Conservation (phyloP, 345 rosid genomes). For the Pistacia integerrima region DNA sequence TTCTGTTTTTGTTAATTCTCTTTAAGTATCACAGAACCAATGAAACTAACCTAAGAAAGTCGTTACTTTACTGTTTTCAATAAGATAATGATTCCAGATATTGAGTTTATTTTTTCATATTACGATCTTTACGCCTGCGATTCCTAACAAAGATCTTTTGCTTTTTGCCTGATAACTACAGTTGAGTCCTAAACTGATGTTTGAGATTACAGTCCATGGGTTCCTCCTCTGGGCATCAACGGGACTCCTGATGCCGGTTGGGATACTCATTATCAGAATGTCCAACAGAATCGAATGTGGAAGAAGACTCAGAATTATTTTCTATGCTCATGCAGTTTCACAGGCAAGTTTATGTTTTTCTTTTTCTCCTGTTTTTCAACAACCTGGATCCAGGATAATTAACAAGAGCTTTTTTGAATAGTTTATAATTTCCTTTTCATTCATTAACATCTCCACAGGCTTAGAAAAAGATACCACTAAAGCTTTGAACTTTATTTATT, state of each 20-base stretch:
- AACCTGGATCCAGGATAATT: neutral
- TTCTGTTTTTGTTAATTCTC: too few relatives aligned
- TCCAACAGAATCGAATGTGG: slow-evolving; percentile 57
- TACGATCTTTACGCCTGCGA: neutral
- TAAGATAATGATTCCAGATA: too few relatives aligned
- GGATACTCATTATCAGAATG: slow-evolving; percentile 71
- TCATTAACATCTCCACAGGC: slow-evolving; percentile 18
- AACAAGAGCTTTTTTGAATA: neutral
- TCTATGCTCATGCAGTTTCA: slow-evolving; percentile 65
- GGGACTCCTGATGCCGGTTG: slow-evolving; percentile 84
- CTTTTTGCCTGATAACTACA: slow-evolving; percentile 23
- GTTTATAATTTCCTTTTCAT: slow-evolving; percentile 20
- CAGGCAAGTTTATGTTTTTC: slow-evolving; percentile 53
- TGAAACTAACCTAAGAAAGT: neutral
- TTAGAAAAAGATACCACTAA: slow-evolving; percentile 11
- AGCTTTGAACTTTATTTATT: slow-evolving; percentile 9
- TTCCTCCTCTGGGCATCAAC: slow-evolving; percentile 85
- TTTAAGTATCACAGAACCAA: too few relatives aligned
- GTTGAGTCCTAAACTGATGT: slow-evolving; percentile 54
- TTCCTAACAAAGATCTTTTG: neutral
- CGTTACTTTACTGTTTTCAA: neutral
- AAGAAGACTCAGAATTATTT: slow-evolving; percentile 50
- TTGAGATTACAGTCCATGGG: slow-evolving; percentile 69
- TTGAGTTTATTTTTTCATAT: neutral
- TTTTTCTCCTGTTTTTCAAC: slow-evolving; percentile 2